phyloP scores from a whole-genome alignment of 2,329 filamentous ascomycete species.

The Trichoderma pleuroti region DNA sequence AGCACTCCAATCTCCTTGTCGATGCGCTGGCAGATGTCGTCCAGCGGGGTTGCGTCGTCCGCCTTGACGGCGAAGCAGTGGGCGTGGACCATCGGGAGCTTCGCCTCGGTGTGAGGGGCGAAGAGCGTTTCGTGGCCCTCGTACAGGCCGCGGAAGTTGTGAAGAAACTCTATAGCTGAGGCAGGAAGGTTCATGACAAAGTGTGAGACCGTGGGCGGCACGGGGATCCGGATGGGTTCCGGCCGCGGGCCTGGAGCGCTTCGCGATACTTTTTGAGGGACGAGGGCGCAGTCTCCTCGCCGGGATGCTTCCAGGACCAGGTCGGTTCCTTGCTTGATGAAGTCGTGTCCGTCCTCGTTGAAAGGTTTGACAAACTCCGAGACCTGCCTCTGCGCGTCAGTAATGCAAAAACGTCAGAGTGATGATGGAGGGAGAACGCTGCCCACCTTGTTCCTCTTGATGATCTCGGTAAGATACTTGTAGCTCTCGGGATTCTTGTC shows the following conservation, averaged over 20 bases:
- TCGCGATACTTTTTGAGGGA: slow-evolving; percentile 41
- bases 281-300: slow-evolving; percentile 51
- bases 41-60: slow-evolving; percentile 64
- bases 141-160: slow-evolving; percentile 67
- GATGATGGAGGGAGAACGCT: not conserved
- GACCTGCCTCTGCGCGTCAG: slow-evolving; percentile 42
- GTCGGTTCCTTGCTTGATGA: slow-evolving; percentile 70
- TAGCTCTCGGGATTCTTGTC: slow-evolving; percentile 93
- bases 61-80: slow-evolving; percentile 89
- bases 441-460: slow-evolving; percentile 73
- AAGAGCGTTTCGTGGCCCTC: slow-evolving; percentile 66
- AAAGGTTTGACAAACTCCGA: slow-evolving; percentile 69
- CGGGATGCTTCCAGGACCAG: slow-evolving; percentile 51
- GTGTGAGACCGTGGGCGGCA: slow-evolving; percentile 79
- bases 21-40: slow-evolving; percentile 45
- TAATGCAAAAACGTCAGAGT: not conserved
- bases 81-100: slow-evolving; percentile 82
- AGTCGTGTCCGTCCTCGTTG: slow-evolving; percentile 76
- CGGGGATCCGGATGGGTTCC: slow-evolving; percentile 41
- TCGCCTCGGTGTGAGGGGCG: slow-evolving; percentile 51
- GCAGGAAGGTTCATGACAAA: slow-evolving; percentile 98
- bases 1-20: slow-evolving; percentile 39
- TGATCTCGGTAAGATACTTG: slow-evolving; percentile 65
- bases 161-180: slow-evolving; percentile 78
- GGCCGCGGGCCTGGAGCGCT: slow-evolving; percentile 37